Base-by-base conservation (phyloP, 129 eudicot species). In the Flaveria trinervia region DNA sequence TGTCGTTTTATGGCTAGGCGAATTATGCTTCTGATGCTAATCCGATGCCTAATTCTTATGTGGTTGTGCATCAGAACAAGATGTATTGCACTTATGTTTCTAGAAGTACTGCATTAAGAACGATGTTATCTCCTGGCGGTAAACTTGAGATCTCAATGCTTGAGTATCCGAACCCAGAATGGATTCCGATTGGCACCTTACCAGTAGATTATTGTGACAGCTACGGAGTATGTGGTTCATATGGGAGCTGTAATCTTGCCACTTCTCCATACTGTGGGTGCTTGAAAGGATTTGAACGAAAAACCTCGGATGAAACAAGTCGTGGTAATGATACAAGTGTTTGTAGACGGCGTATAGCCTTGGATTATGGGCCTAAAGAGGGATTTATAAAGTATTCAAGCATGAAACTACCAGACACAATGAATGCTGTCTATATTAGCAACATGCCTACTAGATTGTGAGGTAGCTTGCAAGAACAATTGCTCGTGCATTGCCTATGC, bases 211-310 rank as follows among this genome's bases (percentile, higher is more conserved):
- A 69, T 48, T 78, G 82, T 57, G 70, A 57, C 61, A 69, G 9
- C 59, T 78, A 78, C 45, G 76, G 49, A n/a, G 36, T 26, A 9
- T 78, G 82, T 70, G 77, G 82, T 17, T 25, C 76, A 56, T 70
- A 69, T 26, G 77, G 82, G 64, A 78, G 76, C 10, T 70, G 76
- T 36, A 46, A 36, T 70, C 48, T 17, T 10, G 64, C 1, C 5
- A 45, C 62, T 8, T 44, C 23, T 78, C 77, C 77, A 59, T 44
- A n/a, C 9, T 82, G 85, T 49, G 71, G 66, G 54, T 82, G 85
- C 71, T 78, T 77, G 66, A 65, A 78, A 61, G 85, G 85, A 25
- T 81, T 81, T 67, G 78, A 82, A 51, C 82, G 9, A n/a, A 76
- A 62, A 68, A 17, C 20, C 12, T 16, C 30, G 7, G 11, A 60